These are phyloP conservation scores for Metarhizium guizhouense DNA, from an alignment of 2,329 filamentous ascomycete species.

Conservation along the genomic window DNA sequence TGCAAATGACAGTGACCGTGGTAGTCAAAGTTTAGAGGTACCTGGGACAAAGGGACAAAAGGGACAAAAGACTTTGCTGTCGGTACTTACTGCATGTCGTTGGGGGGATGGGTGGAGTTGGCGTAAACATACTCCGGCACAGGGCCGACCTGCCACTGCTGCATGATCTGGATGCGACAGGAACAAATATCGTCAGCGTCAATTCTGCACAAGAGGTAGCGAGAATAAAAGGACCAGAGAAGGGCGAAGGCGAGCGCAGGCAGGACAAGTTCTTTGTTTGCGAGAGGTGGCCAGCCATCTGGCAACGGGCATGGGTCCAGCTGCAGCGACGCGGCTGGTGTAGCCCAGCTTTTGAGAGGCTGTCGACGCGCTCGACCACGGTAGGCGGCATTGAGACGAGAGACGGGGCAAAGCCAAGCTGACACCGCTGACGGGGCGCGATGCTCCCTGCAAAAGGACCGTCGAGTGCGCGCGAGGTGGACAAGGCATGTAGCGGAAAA, in stretches of 20 bases:
- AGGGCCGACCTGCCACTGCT: slow-evolving; percentile 53
- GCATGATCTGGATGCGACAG: slow-evolving; percentile 39
- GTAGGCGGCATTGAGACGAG: slow-evolving; percentile 4
- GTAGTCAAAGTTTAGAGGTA: slow-evolving; percentile 12
- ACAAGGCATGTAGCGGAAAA: neutral
- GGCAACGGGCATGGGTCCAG: slow-evolving; percentile 10
- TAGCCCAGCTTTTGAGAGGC: slow-evolving; percentile 8
- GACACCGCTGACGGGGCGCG: slow-evolving; percentile 1
- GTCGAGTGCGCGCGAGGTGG: slow-evolving; percentile 1
- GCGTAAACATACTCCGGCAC: slow-evolving; percentile 51
- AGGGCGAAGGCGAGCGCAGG: slow-evolving; percentile 7
- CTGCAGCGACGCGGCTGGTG: slow-evolving; percentile 14
- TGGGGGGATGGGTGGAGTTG: slow-evolving; percentile 43
- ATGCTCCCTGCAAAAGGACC: neutral
- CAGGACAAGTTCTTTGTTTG: slow-evolving; percentile 4
- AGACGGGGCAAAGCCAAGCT: neutral
- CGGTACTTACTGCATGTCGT: slow-evolving; percentile 50
- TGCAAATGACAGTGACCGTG: neutral
- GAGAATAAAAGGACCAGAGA: slow-evolving; percentile 2
- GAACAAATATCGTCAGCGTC: slow-evolving; percentile 15
- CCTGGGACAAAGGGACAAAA: slow-evolving; percentile 16
- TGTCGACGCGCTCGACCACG: slow-evolving; percentile 9
- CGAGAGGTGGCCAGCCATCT: slow-evolving; percentile 5
- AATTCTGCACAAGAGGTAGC: slow-evolving; percentile 10
- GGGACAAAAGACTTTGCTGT: slow-evolving; percentile 16